phyloP scores from a whole-genome alignment of 208 protist species.

The Trypanosoma cruzi region DNA sequence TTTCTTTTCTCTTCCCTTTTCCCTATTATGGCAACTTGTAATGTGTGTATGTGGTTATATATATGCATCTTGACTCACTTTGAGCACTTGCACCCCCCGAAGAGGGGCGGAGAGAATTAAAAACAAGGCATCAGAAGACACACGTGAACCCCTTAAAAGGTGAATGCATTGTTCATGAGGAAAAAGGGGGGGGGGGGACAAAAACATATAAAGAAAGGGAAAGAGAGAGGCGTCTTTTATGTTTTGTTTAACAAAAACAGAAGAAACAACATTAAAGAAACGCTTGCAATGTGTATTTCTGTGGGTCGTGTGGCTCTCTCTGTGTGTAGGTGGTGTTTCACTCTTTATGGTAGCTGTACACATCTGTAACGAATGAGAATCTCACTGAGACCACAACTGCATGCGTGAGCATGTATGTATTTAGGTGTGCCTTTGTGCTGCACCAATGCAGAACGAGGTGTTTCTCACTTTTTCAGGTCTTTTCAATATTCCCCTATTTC shows the following conservation, averaged over 20 bases:
- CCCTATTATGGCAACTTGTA: too few species aligned
- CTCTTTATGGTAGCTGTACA: not conserved
- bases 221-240: not conserved
- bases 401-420: not conserved
- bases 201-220: conserved; percentile 1
- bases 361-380: not conserved
- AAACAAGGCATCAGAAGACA: not conserved
- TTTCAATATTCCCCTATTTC: not conserved
- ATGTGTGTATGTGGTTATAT: too few species aligned
- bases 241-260: not conserved
- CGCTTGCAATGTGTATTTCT: not conserved
- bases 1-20: too few species aligned
- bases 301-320: not conserved
- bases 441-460: not conserved
- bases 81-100: too few species aligned
- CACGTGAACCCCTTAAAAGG: not conserved
- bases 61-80: too few species aligned
- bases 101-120: not conserved
- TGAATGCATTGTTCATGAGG: not conserved
- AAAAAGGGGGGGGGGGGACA: too few species aligned
- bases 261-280: not conserved
- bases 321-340: not conserved
- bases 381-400: not conserved
- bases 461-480: not conserved
- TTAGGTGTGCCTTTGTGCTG: not conserved